Conservation (phyloP, 345 rosid genomes). For the Dimocarpus longan region DNA sequence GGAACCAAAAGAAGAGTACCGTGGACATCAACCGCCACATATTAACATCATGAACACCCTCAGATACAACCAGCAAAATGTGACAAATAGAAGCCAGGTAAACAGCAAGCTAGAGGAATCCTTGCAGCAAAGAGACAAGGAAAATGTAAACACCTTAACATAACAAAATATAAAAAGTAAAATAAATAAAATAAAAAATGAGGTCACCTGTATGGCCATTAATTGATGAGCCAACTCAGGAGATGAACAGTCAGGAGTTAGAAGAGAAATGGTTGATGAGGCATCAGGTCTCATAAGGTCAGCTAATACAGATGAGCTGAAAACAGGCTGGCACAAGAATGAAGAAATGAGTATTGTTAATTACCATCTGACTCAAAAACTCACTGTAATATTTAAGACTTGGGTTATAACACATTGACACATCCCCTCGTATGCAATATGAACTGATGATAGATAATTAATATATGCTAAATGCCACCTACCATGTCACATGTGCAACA, state of each 20-base stretch:
- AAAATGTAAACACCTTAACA: slow-evolving; percentile 27
- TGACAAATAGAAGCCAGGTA: slow-evolving; percentile 82
- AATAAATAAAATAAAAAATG: not conserved
- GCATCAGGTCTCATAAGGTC: slow-evolving; percentile 84
- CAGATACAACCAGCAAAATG: slow-evolving; percentile 77
- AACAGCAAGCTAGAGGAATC: slow-evolving; percentile 72
- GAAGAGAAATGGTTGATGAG: slow-evolving; percentile 63
- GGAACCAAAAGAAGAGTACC: slow-evolving; percentile 42
- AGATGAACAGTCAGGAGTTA: slow-evolving; percentile 65
- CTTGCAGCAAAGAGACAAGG: slow-evolving; percentile 48
- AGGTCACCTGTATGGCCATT: slow-evolving; percentile 71
- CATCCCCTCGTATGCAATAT: no score
- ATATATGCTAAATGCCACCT: no score
- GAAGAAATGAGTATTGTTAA: no score
- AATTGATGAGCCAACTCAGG: slow-evolving; percentile 87
- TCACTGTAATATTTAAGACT: no score
- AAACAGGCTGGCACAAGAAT: slow-evolving; percentile 54
- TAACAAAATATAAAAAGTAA: not conserved
- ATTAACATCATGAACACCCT: slow-evolving; percentile 66
- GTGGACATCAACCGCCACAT: slow-evolving; percentile 69
- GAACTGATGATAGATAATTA: no score
- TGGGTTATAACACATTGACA: no score
- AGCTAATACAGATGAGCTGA: slow-evolving; percentile 74
- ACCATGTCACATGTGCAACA: no score
- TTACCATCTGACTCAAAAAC: no score